Percentiles rank a stretch among this genome's conserved stretches.
Conservation (phyloP, 495 filamentous ascomycete species). For the Neurospora sp. region DNA sequence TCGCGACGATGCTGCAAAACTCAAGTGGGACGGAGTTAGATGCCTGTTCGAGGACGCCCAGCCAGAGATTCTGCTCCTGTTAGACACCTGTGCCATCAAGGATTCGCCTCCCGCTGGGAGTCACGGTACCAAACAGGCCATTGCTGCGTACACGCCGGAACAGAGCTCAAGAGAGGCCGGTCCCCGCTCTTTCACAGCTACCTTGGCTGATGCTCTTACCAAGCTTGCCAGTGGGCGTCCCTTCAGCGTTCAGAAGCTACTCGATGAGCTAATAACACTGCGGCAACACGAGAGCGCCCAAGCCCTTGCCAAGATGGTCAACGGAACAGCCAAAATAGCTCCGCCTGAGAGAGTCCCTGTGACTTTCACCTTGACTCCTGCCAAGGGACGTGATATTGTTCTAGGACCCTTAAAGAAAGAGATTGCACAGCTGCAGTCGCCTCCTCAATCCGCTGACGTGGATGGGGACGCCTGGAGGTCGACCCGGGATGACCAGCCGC, state of each 20-base stretch:
- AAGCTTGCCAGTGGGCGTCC: slow-evolving; percentile 35
- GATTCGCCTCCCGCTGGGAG: slow-evolving; percentile 33
- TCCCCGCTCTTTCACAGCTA: slow-evolving; percentile 41
- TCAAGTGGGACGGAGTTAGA: slow-evolving; percentile 39
- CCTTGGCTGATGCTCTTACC: slow-evolving; percentile 35
- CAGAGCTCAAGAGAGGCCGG: slow-evolving; percentile 32
- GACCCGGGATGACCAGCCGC: slow-evolving; percentile 25
- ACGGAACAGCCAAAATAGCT: slow-evolving; percentile 30
- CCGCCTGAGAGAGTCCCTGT: slow-evolving; percentile 32
- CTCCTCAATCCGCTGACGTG: slow-evolving; percentile 26
- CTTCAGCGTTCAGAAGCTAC: slow-evolving; percentile 39
- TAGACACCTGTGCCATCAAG: slow-evolving; percentile 34
- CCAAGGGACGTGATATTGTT: slow-evolving; percentile 35
- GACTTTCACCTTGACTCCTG: slow-evolving; percentile 37
- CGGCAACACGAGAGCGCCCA: slow-evolving; percentile 32
- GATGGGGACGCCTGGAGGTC: slow-evolving; percentile 19
- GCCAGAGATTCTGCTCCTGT: slow-evolving; percentile 38
- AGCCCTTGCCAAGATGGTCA: slow-evolving; percentile 25
- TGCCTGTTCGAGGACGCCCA: slow-evolving; percentile 41
- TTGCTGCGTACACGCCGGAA: slow-evolving; percentile 42
- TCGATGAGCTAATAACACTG: slow-evolving; percentile 36
- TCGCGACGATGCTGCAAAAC: slow-evolving; percentile 29
- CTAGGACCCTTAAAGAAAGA: slow-evolving; percentile 32
- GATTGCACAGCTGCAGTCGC: slow-evolving; percentile 29
- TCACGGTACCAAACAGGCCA: slow-evolving; percentile 43